phyloP scores from a whole-genome alignment of 768 basidiomycete genomes.

The Podaxis carcinomalis region DNA sequence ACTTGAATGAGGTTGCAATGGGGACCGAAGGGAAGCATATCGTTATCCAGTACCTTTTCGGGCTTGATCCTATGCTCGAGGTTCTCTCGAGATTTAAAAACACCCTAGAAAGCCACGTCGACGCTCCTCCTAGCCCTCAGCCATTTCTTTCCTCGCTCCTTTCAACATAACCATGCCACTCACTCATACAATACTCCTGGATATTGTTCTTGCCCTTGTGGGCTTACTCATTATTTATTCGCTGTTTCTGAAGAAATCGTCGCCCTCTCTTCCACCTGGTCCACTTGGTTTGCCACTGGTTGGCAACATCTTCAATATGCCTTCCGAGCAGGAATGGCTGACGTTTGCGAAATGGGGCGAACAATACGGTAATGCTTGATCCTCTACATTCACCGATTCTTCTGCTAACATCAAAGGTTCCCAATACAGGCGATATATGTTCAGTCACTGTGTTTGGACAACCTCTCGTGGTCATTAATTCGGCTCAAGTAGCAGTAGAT shows the following conservation, averaged over 20 bases:
- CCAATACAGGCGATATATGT: slow-evolving; percentile 48
- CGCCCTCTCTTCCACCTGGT: slow-evolving; percentile 41
- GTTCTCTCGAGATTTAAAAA: slow-evolving; percentile 10
- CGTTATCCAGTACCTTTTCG: slow-evolving; percentile 12
- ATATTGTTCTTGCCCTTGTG: slow-evolving; percentile 29
- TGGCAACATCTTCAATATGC: slow-evolving; percentile 53
- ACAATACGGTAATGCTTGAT: slow-evolving; percentile 38
- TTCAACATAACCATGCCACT: slow-evolving; percentile 22
- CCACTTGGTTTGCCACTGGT: slow-evolving; percentile 50
- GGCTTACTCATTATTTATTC: slow-evolving; percentile 31
- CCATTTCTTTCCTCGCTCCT: slow-evolving; percentile 21
- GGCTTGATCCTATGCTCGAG: slow-evolving; percentile 15
- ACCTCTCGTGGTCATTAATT: slow-evolving; percentile 53
- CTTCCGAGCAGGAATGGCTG: slow-evolving; percentile 44
- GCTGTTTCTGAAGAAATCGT: slow-evolving; percentile 20
- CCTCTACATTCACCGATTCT: background rate
- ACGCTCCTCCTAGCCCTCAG: background rate
- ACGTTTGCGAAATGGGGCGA: slow-evolving; percentile 50
- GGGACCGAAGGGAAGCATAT: slow-evolving; percentile 17
- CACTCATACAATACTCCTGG: slow-evolving; percentile 22
- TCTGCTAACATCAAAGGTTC: background rate
- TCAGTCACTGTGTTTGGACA: slow-evolving; percentile 60
- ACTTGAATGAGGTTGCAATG: slow-evolving; percentile 26
- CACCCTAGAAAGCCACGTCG: background rate
- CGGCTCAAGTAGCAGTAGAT: slow-evolving; percentile 43